Conservation (phyloP, 345 rosid species). For the Arabis alpina region DNA sequence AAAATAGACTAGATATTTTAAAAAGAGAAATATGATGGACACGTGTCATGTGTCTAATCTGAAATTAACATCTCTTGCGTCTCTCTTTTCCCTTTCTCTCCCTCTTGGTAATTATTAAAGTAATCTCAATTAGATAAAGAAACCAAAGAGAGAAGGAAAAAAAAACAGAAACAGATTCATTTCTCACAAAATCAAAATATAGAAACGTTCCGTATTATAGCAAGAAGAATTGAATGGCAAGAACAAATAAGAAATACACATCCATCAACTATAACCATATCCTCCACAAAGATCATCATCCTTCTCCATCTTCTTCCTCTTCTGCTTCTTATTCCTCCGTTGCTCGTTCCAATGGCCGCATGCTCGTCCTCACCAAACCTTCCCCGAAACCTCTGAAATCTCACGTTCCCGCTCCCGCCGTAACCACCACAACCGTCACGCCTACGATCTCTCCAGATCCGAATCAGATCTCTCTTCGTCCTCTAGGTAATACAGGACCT, state of each 20-base stretch:
- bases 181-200: conserved; percentile 3
- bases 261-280: conserved; percentile 78
- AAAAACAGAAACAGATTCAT: conserved; percentile 19
- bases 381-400: conserved; percentile 54
- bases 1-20: neutral
- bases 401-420: conserved; percentile 6
- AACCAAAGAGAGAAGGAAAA: conserved; percentile 5
- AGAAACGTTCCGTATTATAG: neutral
- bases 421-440: conserved; percentile 17
- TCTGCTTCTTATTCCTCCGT: conserved; percentile 54
- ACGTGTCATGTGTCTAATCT: conserved; percentile 29
- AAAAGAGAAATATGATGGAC: neutral
- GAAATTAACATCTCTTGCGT: conserved; percentile 35
- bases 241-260: conserved; percentile 67
- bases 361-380: conserved; percentile 84
- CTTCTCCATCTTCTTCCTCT: conserved; percentile 38
- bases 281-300: conserved; percentile 53
- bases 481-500: conserved; percentile 58
- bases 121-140: neutral
- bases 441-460: conserved; percentile 39
- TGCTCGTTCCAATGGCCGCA: conserved; percentile 72
- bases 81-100: conserved; percentile 6
- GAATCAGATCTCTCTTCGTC: conserved; percentile 68
- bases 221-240: conserved; percentile 58
- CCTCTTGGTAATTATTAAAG: conserved; percentile 30